These are phyloP conservation scores for Amanita pseudoporphyria DNA, from an alignment of 768 basidiomycete genomes.

Conservation along the genomic window DNA sequence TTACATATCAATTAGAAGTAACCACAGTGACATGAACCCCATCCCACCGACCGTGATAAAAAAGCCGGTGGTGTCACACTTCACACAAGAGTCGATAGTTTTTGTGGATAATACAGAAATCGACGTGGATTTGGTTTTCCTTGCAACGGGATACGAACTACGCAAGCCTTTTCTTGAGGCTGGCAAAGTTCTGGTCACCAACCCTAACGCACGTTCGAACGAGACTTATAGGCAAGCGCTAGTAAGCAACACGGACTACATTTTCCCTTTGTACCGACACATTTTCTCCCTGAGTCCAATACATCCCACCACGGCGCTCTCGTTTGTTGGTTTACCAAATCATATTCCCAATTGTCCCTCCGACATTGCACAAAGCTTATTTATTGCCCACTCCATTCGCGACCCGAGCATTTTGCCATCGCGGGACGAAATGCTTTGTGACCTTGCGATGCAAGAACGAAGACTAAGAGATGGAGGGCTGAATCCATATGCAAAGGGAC, in stretches of 20 bases:
- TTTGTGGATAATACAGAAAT: conserved; percentile 37
- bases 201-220: conserved; percentile 19
- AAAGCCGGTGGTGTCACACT: conserved; percentile 37
- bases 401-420: conserved; percentile 30
- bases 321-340: conserved; percentile 45
- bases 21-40: background rate
- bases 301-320: conserved; percentile 40
- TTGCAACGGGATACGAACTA: conserved; percentile 48
- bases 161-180: conserved; percentile 36
- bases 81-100: conserved; percentile 32
- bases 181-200: conserved; percentile 20
- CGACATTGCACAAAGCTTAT: conserved; percentile 40
- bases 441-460: conserved; percentile 33
- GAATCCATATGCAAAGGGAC: conserved; percentile 42
- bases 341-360: conserved; percentile 38
- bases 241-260: conserved; percentile 40
- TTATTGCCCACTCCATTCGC: conserved; percentile 29
- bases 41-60: background rate
- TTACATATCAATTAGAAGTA: background rate
- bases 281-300: conserved; percentile 39
- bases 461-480: conserved; percentile 28
- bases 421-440: conserved; percentile 27
- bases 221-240: conserved; percentile 18
- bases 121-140: conserved; percentile 37
- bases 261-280: conserved; percentile 45